Conservation (phyloP, 768 basidiomycete species). For the Pulveroboletus sp. region DNA sequence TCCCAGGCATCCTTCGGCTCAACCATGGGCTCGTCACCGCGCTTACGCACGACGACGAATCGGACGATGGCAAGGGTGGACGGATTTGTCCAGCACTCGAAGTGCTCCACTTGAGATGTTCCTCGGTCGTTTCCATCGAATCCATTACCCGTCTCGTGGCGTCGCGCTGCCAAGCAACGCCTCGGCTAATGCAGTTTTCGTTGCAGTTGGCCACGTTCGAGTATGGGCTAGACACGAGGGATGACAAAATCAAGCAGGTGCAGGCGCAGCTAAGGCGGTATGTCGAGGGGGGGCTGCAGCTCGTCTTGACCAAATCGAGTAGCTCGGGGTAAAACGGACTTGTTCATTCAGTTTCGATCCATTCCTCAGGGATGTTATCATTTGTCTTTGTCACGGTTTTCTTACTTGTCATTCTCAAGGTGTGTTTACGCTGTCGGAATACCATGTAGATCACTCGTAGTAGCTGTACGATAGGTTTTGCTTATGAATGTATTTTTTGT, state of each 20-base stretch:
- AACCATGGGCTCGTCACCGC: constrained; percentile 28
- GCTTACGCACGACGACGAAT: constrained; percentile 10
- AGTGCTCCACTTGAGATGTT: constrained; percentile 23
- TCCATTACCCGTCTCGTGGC: constrained; percentile 21
- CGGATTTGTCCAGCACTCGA: constrained; percentile 23
- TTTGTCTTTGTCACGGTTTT: too few species aligned
- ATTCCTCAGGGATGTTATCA: too few species aligned
- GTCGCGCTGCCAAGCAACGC: constrained; percentile 17
- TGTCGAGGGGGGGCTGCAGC: constrained; percentile 23
- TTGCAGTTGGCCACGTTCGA: constrained; percentile 27
- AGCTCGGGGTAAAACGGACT: constrained; percentile 2
- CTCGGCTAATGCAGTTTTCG: constrained; percentile 15
- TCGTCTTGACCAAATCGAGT: constrained; percentile 22
- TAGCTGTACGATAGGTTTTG: too few species aligned
- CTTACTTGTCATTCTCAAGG: too few species aligned
- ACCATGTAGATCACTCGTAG: too few species aligned
- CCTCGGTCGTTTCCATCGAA: constrained; percentile 20
- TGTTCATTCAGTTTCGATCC: too few species aligned
- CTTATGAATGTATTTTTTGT: too few species aligned
- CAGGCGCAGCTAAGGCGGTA: constrained; percentile 6
- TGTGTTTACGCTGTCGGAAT: too few species aligned
- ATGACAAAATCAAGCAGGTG: constrained; percentile 23
- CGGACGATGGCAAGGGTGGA: not conserved
- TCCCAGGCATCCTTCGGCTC: constrained; percentile 29
- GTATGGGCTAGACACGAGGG: constrained; percentile 27